Base-by-base conservation (phyloP, 2,329 filamentous ascomycete genomes). In the Pseudocercospora cruenta region DNA sequence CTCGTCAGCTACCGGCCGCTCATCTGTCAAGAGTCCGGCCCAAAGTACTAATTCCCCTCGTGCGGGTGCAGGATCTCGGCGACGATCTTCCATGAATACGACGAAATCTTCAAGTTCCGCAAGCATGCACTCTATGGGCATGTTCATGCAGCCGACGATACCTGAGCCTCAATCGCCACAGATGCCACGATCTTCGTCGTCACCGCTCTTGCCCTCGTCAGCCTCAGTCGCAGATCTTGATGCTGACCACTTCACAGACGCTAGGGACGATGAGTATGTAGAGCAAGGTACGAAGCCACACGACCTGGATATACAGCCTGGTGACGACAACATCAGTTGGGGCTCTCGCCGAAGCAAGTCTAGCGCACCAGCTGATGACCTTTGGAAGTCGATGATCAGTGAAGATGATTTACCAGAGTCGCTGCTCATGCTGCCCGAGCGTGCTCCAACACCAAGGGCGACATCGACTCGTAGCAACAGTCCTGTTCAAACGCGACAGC, bases 181-280 rank as follows among this genome's bases (percentile, higher is more conserved):
- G 43, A 28, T 31, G 53, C 33, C 55, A 57, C 33, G 10, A 31
- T 39, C 54, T 21, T 51, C 55, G 19, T 54, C 51, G 31, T 43
- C 63, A 24, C 47, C 61, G 51, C 45, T 26, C 26, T 21, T 26
- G 12, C 39, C 45, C 22, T 22, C 43, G 43, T 26, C 60, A 47
- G 58, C 43, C 16, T 61, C 59, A 21, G 26, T 58, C 6, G 63
- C 55, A 12, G 33, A 51, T 12, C 31, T 55, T 12, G 80, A 80
- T 62, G 77, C 79, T 45, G 79, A 81, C 64, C 71, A 78, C 21
- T 81, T 80, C 70, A 78, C 80, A 21, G 79, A 82, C 71, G 79
- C 79, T 45, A 72, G 69, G 21, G 78, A 78, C n/a, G 77, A 80
- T 21, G 75, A 79, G 24, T 75, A 75, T 12, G 60, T 49, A 10